These are phyloP conservation scores for Hericium erinaceus DNA, from an alignment of 768 basidiomycete species.

Conservation along the genomic window DNA sequence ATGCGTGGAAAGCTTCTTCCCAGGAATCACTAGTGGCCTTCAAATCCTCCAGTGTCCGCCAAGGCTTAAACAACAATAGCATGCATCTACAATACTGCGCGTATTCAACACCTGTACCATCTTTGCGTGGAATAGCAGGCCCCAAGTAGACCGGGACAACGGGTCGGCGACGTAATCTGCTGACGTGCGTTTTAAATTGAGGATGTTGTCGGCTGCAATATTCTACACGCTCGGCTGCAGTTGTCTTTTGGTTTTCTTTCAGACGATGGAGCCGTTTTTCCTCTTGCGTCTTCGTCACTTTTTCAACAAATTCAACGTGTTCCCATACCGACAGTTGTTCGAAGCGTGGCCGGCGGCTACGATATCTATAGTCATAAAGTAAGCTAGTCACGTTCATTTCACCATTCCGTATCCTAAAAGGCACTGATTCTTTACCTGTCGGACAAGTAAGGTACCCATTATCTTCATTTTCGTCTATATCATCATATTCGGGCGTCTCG, in stretches of 20 bases:
- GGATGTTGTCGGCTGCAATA: background rate
- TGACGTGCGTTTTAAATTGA: background rate
- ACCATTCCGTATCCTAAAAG: background rate
- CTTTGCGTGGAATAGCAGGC: background rate
- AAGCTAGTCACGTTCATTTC: background rate
- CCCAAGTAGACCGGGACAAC: slow-evolving; percentile 7
- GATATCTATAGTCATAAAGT: background rate
- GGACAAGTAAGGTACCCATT: no score
- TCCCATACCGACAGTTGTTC: background rate
- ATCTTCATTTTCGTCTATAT: no score
- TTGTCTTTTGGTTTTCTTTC: background rate
- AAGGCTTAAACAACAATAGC: background rate
- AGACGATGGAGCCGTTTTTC: no score
- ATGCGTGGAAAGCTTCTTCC: background rate
- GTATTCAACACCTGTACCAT: background rate
- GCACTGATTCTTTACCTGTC: no score
- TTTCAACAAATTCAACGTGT: background rate
- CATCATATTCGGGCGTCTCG: no score
- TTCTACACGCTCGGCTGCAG: background rate
- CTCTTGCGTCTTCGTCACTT: background rate
- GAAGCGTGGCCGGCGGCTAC: background rate
- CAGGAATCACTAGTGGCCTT: background rate
- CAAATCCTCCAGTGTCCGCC: background rate
- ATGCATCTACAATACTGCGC: background rate
- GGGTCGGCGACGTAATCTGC: background rate